Conservation (phyloP, 2,329 filamentous ascomycete genomes). For the Monosporascus sp. region DNA sequence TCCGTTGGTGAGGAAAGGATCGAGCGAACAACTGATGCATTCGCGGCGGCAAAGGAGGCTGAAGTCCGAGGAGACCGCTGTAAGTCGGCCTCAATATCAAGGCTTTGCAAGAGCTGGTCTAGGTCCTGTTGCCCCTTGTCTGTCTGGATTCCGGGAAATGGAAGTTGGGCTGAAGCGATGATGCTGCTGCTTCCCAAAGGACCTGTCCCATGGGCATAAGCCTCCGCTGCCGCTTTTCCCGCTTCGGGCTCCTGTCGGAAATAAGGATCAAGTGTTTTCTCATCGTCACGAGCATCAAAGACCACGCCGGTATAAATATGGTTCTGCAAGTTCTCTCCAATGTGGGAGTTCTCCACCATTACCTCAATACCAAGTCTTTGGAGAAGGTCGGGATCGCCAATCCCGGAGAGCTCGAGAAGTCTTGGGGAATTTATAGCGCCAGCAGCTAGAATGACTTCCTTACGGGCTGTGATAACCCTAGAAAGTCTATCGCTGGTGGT, state of each 20-base stretch:
- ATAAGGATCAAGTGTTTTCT: neutral
- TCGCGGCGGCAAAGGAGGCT: neutral
- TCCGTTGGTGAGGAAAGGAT: neutral
- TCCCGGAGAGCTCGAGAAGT: constrained; percentile 54
- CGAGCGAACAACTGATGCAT: neutral
- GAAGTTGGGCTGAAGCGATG: neutral
- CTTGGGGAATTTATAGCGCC: constrained; percentile 53
- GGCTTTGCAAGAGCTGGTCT: neutral
- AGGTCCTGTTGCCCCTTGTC: neutral
- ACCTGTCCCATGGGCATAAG: neutral
- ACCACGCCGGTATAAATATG: constrained; percentile 20
- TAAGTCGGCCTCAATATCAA: neutral
- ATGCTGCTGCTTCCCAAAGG: neutral
- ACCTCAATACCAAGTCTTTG: constrained; percentile 34
- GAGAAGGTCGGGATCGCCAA: constrained; percentile 44
- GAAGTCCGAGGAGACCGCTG: neutral
- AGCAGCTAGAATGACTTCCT: constrained; percentile 54
- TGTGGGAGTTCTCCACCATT: constrained; percentile 37
- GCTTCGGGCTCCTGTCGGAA: neutral
- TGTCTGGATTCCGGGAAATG: neutral
- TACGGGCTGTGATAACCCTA: neutral
- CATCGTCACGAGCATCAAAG: neutral
- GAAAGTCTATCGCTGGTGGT: neutral
- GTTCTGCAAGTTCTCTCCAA: constrained; percentile 47
- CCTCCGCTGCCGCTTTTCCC: neutral